Percentiles rank a stretch among this genome's conserved stretches.
Evolutionary conservation across 805 yeast species (phyloP).

Genomic region (Schwanniomyces occidentalis): DNA sequence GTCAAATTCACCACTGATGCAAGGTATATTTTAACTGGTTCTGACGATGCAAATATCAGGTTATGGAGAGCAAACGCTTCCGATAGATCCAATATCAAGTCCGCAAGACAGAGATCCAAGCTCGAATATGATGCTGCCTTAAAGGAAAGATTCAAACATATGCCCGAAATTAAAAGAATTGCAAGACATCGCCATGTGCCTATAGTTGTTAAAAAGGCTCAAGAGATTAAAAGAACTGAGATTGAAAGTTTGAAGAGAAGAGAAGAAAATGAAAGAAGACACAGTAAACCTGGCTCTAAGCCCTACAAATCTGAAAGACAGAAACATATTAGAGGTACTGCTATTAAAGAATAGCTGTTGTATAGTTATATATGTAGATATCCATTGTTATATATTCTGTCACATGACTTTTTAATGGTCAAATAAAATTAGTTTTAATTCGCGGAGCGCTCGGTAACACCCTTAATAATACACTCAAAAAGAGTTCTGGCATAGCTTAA

Average conservation of each 20-base stretch:
- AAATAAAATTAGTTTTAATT: slow-evolving; percentile 7
- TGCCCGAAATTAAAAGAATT: slow-evolving; percentile 95
- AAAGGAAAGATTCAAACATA: slow-evolving; percentile 87
- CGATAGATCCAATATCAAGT: slow-evolving; percentile 79
- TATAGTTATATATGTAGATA: neutral
- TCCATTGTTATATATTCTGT: neutral
- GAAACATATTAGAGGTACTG: slow-evolving; percentile 84
- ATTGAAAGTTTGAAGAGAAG: slow-evolving; percentile 71
- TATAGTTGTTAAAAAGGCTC: slow-evolving; percentile 80
- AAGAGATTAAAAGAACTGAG: slow-evolving; percentile 80
- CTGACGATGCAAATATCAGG: slow-evolving; percentile 95
- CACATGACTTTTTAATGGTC: slow-evolving; percentile 3
- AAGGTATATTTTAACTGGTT: slow-evolving; percentile 82
- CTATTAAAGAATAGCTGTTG: slow-evolving; percentile 48
- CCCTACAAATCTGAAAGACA: slow-evolving; percentile 72
- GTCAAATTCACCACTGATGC: slow-evolving; percentile 87
- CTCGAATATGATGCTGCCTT: slow-evolving; percentile 89
- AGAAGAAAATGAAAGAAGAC: slow-evolving; percentile 80
- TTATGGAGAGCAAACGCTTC: slow-evolving; percentile 89
- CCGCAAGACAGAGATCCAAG: slow-evolving; percentile 76
- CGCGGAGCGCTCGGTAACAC: too few species aligned
- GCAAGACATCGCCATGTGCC: slow-evolving; percentile 93
- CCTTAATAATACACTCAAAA: too few species aligned
- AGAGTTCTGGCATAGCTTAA: too few species aligned
- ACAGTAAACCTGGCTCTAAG: slow-evolving; percentile 62